Percentiles rank a stretch among this genome's conserved stretches.
Conservation (phyloP, 2,329 filamentous ascomycete species). For the Aspergillus piperis region DNA sequence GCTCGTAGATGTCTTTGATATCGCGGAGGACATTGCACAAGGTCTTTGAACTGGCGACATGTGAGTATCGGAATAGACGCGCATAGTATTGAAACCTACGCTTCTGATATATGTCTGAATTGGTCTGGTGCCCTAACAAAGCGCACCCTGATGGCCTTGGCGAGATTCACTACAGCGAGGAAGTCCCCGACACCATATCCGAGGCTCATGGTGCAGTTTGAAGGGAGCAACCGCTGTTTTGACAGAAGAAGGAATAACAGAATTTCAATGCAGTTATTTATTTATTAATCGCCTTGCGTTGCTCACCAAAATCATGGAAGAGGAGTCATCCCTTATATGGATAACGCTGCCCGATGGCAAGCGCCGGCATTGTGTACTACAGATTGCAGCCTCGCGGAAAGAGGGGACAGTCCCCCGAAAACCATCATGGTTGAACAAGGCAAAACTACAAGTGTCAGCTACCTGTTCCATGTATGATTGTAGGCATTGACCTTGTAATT, state of each 20-base stretch:
- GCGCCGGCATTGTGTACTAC: too few species aligned
- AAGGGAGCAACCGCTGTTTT: background rate
- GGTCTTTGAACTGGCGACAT: conserved; percentile 22
- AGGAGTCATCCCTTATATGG: too few species aligned
- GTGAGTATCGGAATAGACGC: background rate
- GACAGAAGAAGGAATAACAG: background rate
- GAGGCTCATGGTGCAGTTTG: conserved; percentile 31
- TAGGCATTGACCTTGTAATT: too few species aligned
- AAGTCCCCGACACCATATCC: conserved; percentile 39
- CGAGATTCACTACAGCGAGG: conserved; percentile 30
- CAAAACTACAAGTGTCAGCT: too few species aligned
- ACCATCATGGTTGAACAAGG: too few species aligned
- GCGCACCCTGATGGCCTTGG: conserved; percentile 27
- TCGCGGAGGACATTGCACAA: conserved; percentile 31
- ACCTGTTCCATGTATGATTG: too few species aligned
- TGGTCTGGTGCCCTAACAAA: conserved; percentile 30
- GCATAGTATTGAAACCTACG: conserved; percentile 15
- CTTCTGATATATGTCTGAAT: conserved; percentile 18
- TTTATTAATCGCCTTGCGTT: too few species aligned
- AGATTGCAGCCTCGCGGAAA: too few species aligned
- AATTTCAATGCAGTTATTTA: too few species aligned
- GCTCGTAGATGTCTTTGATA: conserved; percentile 24
- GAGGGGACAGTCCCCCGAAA: too few species aligned
- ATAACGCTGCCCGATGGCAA: too few species aligned
- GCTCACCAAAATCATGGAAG: too few species aligned